Evolutionary conservation across 2,329 filamentous ascomycete genomes (phyloP).

Genomic region (Phialophora verrucosa): DNA sequence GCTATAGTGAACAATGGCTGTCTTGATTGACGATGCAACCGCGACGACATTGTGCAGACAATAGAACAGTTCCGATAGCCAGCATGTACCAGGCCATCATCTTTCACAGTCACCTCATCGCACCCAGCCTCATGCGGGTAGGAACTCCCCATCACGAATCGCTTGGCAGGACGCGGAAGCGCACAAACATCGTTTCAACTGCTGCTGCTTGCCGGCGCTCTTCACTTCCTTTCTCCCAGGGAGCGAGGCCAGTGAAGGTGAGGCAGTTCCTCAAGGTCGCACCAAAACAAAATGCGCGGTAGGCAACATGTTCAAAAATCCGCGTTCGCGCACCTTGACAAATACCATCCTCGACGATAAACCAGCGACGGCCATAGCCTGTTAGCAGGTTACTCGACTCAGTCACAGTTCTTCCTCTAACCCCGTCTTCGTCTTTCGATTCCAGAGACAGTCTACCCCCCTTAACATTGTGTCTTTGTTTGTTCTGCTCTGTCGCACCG

Average conservation of each 20-base stretch:
- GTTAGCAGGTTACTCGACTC: background rate
- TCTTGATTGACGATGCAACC: background rate
- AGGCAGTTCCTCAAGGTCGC: constrained; percentile 1
- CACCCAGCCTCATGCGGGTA: background rate
- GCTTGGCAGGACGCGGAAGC: background rate
- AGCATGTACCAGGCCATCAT: background rate
- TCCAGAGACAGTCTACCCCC: background rate
- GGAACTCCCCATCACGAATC: background rate
- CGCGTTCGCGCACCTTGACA: background rate
- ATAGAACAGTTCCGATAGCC: background rate
- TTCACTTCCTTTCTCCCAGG: background rate
- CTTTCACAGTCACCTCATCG: background rate
- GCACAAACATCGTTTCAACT: background rate
- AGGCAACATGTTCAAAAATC: background rate
- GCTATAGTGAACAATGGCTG: background rate
- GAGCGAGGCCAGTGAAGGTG: constrained; percentile 4
- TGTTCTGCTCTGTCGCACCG: background rate
- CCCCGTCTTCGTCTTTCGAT: background rate
- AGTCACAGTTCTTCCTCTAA: background rate
- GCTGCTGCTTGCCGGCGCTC: constrained; percentile 1
- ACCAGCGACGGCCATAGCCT: background rate
- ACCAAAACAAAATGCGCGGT: background rate
- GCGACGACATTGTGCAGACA: background rate
- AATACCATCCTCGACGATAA: constrained; percentile 1
- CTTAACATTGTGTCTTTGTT: background rate